Evolutionary conservation across 2,329 filamentous ascomycete genomes (phyloP), one percentile per base, ranked within the genome.

Genomic region (Scytalidium lignicola): DNA sequence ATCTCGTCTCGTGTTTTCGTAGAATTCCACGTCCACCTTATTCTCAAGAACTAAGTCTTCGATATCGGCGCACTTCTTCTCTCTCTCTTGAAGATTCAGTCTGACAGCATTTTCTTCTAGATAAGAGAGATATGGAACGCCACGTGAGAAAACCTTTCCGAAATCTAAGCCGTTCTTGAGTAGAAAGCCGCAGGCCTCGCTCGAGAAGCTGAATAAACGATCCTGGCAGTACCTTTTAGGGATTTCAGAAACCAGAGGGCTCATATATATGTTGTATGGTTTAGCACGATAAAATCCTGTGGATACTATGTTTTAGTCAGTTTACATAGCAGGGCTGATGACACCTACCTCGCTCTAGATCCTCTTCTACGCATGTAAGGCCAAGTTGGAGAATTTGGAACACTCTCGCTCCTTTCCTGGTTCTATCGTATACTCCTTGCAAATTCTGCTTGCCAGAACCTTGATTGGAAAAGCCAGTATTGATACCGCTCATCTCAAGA

Each of bases 301-400:
- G 47, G 55, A 52, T 47, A 13, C 26, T 13, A 13, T 37, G 5
- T 37, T 47, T 37, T 39, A 53, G 26, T 54, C 43, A 49, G n/a
- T 37, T n/a, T 37, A n/a, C 17, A 37, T 8, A 15, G 32, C 5
- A 37, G 4, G 15, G 32, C 4, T n/a, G n/a, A 37, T 13, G 5
- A 15, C 26, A 18, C 54, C 66, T 65, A 68, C 76, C 75, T 59
- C 71, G 73, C 9, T 74, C 65, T 6, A 61, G 55, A 61, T 83
- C 74, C 61, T 85, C 79, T 46, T 71, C 70, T n/a, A 80, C 80
- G 58, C 82, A 78, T 0, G 83, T 86, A 50, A 87, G 65, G n/a
- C 83, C 83, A 47, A 86, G 67, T 60, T 87, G 83, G 2, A 86
- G 67, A 46, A 86, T 76, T 52, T 82, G 77, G 57, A 82, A 86